Percentiles rank a stretch among this genome's conserved stretches.
phyloP scores from a whole-genome alignment of 2,329 filamentous ascomycete genomes.

The Tolypocladium endophyticum region DNA sequence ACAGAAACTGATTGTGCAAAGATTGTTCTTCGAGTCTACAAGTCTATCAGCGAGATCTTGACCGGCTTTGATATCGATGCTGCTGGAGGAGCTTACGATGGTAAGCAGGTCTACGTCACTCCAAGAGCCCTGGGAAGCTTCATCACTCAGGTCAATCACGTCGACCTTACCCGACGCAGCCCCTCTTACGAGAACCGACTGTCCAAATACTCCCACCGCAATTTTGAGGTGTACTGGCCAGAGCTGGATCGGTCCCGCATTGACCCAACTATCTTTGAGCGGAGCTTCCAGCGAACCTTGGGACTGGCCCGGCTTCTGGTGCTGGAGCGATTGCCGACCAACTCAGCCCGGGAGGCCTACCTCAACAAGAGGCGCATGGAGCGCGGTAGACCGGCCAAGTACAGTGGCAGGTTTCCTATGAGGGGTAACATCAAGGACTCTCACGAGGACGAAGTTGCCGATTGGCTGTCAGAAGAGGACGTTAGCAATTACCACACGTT shows the following conservation, averaged over 20 bases:
- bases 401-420: conserved; percentile 30
- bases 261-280: conserved; percentile 79
- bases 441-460: conserved; percentile 71
- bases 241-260: conserved; percentile 63
- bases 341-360: conserved; percentile 58
- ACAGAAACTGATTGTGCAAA: conserved; percentile 20
- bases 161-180: conserved; percentile 69
- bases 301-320: conserved; percentile 73
- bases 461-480: conserved; percentile 71
- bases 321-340: conserved; percentile 65
- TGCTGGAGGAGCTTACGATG: conserved; percentile 71
- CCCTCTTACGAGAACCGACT: conserved; percentile 82
- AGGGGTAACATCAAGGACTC: conserved; percentile 65
- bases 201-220: conserved; percentile 74
- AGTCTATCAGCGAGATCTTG: conserved; percentile 72
- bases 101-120: conserved; percentile 66
- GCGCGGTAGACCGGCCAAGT: conserved; percentile 53
- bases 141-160: conserved; percentile 71
- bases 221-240: conserved; percentile 77
- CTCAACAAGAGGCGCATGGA: conserved; percentile 59
- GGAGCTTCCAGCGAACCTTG: conserved; percentile 64
- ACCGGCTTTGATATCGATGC: conserved; percentile 86
- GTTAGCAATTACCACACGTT: conserved; percentile 73
- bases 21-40: conserved; percentile 79
- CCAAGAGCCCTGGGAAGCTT: conserved; percentile 69